These are phyloP conservation scores for Orobanche coerulescens DNA, from an alignment of 257 asterid genomes.

Conservation along the genomic window DNA sequence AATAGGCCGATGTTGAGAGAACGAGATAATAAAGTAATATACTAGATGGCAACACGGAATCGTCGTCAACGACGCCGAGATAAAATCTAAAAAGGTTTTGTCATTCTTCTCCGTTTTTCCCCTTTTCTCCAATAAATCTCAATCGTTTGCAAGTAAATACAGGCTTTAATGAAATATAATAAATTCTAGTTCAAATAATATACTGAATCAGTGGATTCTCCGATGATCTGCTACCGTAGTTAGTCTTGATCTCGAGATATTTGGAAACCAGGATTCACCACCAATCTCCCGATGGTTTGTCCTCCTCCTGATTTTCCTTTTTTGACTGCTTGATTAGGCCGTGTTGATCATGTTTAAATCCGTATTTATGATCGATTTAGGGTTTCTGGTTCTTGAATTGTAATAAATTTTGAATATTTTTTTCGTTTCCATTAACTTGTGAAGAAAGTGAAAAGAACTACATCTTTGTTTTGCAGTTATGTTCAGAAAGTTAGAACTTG, in stretches of 20 bases:
- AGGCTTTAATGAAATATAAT: neutral
- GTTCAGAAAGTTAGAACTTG: neutral
- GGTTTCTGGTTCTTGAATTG: constrained; percentile 7
- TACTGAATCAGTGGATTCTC: neutral
- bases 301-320: neutral
- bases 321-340: constrained; percentile 2
- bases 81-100: neutral
- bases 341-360: neutral
- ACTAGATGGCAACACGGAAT: constrained; percentile 16
- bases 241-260: constrained; percentile 5
- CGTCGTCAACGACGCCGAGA: constrained; percentile 8
- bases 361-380: neutral
- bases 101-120: neutral
- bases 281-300: constrained; percentile 11
- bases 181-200: neutral
- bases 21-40: neutral
- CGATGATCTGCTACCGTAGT: constrained; percentile 11
- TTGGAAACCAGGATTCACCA: constrained; percentile 10
- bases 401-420: constrained; percentile 9
- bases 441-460: neutral
- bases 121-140: constrained; percentile 1
- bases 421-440: neutral
- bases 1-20: constrained; percentile 31
- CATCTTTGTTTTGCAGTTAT: neutral
- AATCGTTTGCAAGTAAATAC: neutral